Base-by-base conservation (phyloP, 176 grass and related monocot species). In the Canna indica region DNA sequence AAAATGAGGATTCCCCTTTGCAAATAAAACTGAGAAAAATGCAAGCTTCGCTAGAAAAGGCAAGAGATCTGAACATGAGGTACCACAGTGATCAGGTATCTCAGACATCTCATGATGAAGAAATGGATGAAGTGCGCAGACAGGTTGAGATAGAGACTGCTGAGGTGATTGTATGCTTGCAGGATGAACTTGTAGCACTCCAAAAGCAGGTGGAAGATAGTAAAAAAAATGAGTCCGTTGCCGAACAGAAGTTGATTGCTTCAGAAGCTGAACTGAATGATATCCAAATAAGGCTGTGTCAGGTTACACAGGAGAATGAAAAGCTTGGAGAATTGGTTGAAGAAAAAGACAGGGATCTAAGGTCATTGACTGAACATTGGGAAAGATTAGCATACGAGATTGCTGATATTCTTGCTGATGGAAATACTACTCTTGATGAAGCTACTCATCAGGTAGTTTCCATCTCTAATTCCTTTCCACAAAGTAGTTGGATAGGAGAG, bases 131-230 rank as follows among this genome's bases (percentile, higher is more conserved):
- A 85, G 84, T 90, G 26, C 74, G 86, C 32, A 92, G 83, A 79
- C 89, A 97, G 76, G 89, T 91, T 70, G 94, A 97, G 84, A 69
- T 78, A 72, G 86, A 88, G 84, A 97, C 94, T 75, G 78, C 94
- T 80, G 89, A 97, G 70, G 94, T 92, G 42, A 97, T 97, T 81
- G 71, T 92, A 64, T 87, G 82, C 82, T 97, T 97, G 78, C 77
- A 97, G 85, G 84, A 92, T 69, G 93, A 97, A 64, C 63, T 86
- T 35, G 18, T 69, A 54, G 72, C 75, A 53, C 70, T 94, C 42
- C 81, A 94, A 76, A 73, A 86, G 4, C 80, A 86, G 38, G 71
- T 87, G 70, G 82, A 82, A 69, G 77, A 72, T 52, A 90, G 84
- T 69, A 80, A 77, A 32, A 76, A 33, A 75, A 78, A 78, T 39